phyloP scores from a whole-genome alignment of 2,329 filamentous ascomycete species.

The Cladosporium oxysporum region DNA sequence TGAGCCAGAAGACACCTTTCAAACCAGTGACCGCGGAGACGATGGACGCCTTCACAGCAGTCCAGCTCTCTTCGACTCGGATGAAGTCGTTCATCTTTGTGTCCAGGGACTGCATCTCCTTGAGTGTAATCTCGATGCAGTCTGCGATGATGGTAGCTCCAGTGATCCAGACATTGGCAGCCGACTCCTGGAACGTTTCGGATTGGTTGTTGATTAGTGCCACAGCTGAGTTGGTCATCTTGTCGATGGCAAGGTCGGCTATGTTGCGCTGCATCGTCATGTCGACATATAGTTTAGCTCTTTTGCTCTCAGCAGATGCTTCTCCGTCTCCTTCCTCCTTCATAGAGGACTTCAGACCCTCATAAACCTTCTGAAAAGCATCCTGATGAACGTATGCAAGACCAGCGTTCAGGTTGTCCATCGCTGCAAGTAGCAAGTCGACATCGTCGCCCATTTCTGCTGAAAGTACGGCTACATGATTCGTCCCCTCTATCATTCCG shows the following conservation, averaged over 20 bases:
- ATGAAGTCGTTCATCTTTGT: slow-evolving; percentile 48
- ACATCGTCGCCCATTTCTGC: slow-evolving; percentile 45
- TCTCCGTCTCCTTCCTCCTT: slow-evolving; percentile 31
- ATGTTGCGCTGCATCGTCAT: slow-evolving; percentile 48
- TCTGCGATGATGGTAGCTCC: slow-evolving; percentile 49
- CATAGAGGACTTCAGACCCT: slow-evolving; percentile 41
- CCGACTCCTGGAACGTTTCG: slow-evolving; percentile 41
- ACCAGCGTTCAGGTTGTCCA: slow-evolving; percentile 49
- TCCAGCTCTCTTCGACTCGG: slow-evolving; percentile 48
- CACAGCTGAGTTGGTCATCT: slow-evolving; percentile 47
- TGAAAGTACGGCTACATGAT: slow-evolving; percentile 47
- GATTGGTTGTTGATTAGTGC: slow-evolving; percentile 48
- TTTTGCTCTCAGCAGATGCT: slow-evolving; percentile 32
- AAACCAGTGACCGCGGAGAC: slow-evolving; percentile 45
- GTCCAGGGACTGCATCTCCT: slow-evolving; percentile 44
- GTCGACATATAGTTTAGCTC: slow-evolving; percentile 46
- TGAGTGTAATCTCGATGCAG: slow-evolving; percentile 45
- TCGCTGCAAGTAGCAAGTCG: slow-evolving; percentile 45
- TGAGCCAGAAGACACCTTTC: slow-evolving; percentile 49
- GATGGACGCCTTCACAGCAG: slow-evolving; percentile 44
- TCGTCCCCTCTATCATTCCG: slow-evolving; percentile 46
- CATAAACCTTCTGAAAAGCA: slow-evolving; percentile 49
- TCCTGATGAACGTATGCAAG: slow-evolving; percentile 51
- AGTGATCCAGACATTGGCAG: slow-evolving; percentile 48
- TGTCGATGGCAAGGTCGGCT: slow-evolving; percentile 50